Percentiles rank a stretch among this genome's conserved stretches.
Conservation (phyloP, 2,329 filamentous ascomycete genomes). For the Colletotrichum euphorbiae region DNA sequence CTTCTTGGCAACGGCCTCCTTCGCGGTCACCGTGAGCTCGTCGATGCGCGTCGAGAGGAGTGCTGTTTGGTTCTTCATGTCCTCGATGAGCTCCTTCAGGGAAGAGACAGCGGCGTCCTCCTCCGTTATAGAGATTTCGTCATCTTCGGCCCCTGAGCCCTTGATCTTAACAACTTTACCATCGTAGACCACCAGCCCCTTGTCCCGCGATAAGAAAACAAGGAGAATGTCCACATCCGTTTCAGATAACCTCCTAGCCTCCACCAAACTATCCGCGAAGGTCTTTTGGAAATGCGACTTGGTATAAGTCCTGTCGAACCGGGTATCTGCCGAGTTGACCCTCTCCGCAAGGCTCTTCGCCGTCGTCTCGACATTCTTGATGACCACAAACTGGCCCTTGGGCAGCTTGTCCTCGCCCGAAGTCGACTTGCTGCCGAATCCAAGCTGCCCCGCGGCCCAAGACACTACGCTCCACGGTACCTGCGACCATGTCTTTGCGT, state of each 20-base stretch:
- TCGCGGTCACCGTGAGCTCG: constrained; percentile 72
- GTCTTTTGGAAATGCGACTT: constrained; percentile 71
- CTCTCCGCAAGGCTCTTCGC: constrained; percentile 65
- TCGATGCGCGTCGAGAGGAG: constrained; percentile 76
- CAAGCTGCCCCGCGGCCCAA: constrained; percentile 81
- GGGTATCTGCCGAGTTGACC: constrained; percentile 51
- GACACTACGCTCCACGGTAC: constrained; percentile 77
- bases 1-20: constrained; percentile 76
- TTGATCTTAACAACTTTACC: constrained; percentile 81
- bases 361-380: constrained; percentile 71
- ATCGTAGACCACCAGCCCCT: constrained; percentile 68
- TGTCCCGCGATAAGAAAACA: constrained; percentile 76
- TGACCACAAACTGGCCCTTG: constrained; percentile 72
- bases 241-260: constrained; percentile 65
- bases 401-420: constrained; percentile 66
- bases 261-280: constrained; percentile 65
- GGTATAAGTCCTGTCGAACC: constrained; percentile 76
- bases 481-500: constrained; percentile 73
- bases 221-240: constrained; percentile 78
- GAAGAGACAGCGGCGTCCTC: constrained; percentile 87
- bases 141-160: constrained; percentile 53
- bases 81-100: constrained; percentile 81
- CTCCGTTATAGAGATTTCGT: constrained; percentile 69
- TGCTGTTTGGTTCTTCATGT: constrained; percentile 78
- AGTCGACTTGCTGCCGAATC: constrained; percentile 62